phyloP scores from a whole-genome alignment of 2,329 filamentous ascomycete genomes.

The Knoxdaviesia proteae region DNA sequence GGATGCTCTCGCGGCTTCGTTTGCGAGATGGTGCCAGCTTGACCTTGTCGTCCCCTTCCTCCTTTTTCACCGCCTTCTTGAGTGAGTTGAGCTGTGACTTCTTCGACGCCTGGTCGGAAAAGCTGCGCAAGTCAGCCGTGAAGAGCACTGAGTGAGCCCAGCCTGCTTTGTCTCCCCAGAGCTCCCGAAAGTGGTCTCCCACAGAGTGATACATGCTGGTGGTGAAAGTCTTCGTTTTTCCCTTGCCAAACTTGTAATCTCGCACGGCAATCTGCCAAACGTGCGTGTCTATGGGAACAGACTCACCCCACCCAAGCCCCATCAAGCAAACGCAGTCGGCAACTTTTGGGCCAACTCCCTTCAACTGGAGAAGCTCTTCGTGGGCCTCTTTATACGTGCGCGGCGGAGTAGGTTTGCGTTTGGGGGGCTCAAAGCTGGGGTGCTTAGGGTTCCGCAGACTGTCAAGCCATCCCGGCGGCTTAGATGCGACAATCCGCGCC shows the following conservation, averaged over 20 bases:
- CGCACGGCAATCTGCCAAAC: constrained; percentile 96
- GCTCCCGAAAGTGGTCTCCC: constrained; percentile 65
- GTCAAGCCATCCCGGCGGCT: constrained; percentile 55
- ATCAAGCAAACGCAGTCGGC: constrained; percentile 93
- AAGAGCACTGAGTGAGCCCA: constrained; percentile 98
- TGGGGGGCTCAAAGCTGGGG: constrained; percentile 27
- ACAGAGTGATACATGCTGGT: constrained; percentile 79
- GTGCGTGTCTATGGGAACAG: constrained; percentile 91
- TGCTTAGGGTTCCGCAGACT: constrained; percentile 57
- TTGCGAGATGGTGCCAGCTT: constrained; percentile 10
- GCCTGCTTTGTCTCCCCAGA: constrained; percentile 87
- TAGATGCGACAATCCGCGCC: constrained; percentile 52
- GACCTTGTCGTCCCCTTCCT: constrained; percentile 6
- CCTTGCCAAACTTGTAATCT: constrained; percentile 83
- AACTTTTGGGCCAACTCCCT: constrained; percentile 90
- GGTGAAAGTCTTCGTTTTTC: constrained; percentile 66
- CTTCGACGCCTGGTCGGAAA: constrained; percentile 39
- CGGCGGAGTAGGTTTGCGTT: constrained; percentile 5
- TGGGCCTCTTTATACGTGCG: constrained; percentile 62
- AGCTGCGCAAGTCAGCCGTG: constrained; percentile 73
- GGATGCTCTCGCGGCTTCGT: constrained; percentile 10
- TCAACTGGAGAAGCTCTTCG: constrained; percentile 53
- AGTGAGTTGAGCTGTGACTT: constrained; percentile 4
- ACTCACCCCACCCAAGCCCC: constrained; percentile 88
- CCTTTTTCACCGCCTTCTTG: constrained; percentile 5